Conservation (phyloP, 805 yeast genomes). For the Saccharomycopsis microspora region DNA sequence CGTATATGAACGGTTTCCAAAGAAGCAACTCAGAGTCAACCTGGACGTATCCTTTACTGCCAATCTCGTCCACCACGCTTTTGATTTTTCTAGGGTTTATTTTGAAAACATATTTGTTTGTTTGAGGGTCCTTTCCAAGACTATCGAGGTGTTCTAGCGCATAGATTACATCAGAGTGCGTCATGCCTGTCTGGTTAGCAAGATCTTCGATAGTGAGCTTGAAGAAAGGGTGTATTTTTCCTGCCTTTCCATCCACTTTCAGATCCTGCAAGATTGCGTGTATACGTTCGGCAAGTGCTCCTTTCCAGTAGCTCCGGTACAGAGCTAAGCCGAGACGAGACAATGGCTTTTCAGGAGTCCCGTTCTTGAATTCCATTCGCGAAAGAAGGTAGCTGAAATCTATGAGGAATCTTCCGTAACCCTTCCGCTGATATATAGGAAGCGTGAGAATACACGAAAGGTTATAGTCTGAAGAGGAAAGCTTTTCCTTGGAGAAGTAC, state of each 20-base stretch:
- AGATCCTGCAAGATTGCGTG: slow-evolving; percentile 13
- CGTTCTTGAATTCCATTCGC: slow-evolving; percentile 62
- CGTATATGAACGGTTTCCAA: slow-evolving; percentile 79
- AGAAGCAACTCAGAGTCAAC: slow-evolving; percentile 44
- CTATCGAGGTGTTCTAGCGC: slow-evolving; percentile 73
- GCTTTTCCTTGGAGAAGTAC: slow-evolving; percentile 80
- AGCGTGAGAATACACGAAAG: slow-evolving; percentile 84
- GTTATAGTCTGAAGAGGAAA: slow-evolving; percentile 66
- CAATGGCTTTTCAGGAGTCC: slow-evolving; percentile 93
- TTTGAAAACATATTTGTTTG: slow-evolving; percentile 39
- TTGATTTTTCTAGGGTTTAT: slow-evolving; percentile 36
- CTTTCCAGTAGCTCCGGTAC: slow-evolving; percentile 80
- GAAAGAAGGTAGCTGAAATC: slow-evolving; percentile 81
- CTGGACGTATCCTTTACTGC: slow-evolving; percentile 36
- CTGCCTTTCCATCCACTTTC: slow-evolving; percentile 5
- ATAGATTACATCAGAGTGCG: slow-evolving; percentile 72
- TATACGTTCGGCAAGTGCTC: slow-evolving; percentile 44
- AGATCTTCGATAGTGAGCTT: slow-evolving; percentile 47
- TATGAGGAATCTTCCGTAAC: slow-evolving; percentile 81
- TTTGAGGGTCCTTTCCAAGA: slow-evolving; percentile 35
- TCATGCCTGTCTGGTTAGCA: slow-evolving; percentile 72
- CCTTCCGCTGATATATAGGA: slow-evolving; percentile 79
- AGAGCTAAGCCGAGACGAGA: slow-evolving; percentile 78
- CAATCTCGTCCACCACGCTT: slow-evolving; percentile 36
- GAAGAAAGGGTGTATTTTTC: slow-evolving; percentile 12